Percentiles rank a stretch among this genome's conserved stretches.
phyloP scores from a whole-genome alignment of 2,329 filamentous ascomycete genomes.

The Pseudogymnoascus sp. region DNA sequence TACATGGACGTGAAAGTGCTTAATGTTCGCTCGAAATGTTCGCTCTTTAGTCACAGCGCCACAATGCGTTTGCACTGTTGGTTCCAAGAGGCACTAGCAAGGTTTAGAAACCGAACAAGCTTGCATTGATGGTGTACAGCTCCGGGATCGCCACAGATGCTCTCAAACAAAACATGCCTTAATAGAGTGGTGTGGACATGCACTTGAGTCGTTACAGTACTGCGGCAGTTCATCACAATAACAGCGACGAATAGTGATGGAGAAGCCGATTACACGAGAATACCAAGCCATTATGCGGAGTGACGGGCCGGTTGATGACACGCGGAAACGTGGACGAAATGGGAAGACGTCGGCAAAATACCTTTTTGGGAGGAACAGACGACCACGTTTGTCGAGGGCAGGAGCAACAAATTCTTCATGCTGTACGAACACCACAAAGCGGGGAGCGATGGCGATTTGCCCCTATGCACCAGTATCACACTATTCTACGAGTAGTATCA shows the following conservation, averaged over 20 bases:
- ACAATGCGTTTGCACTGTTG: neutral
- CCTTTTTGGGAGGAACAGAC: neutral
- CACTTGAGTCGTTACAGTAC: neutral
- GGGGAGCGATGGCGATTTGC: neutral
- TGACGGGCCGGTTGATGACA: neutral
- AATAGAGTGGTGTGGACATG: neutral
- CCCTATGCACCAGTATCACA: neutral
- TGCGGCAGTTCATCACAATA: neutral
- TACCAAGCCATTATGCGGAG: neutral
- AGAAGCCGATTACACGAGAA: neutral
- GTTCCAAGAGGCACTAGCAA: neutral
- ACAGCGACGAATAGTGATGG: neutral
- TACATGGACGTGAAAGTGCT: neutral
- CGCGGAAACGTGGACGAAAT: neutral
- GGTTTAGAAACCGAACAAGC: conserved; percentile 1
- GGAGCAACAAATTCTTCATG: neutral
- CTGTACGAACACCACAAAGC: neutral
- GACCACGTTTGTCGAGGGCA: neutral
- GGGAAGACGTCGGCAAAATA: neutral
- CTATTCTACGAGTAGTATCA: conserved; percentile 1
- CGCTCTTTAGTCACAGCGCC: neutral
- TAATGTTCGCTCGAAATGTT: neutral
- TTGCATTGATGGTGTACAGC: neutral
- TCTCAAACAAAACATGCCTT: neutral
- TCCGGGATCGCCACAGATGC: neutral